Evolutionary conservation across 2,329 filamentous ascomycete species (phyloP), one percentile per base, ranked within the genome.

Genomic region (Scedosporium dehoogii): DNA sequence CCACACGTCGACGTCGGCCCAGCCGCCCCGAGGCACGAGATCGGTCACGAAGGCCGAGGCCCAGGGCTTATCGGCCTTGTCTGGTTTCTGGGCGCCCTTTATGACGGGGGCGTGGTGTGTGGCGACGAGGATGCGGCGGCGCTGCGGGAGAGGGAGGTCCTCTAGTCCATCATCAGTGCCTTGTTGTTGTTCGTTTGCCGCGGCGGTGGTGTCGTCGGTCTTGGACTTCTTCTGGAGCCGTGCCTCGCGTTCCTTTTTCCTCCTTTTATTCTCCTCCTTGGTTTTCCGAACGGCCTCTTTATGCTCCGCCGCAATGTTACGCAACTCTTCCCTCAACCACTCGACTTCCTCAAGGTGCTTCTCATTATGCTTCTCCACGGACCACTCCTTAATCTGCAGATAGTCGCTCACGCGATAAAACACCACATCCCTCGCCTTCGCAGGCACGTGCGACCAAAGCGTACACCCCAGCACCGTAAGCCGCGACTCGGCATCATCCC

Each of bases 51-150:
- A 86, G 0, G 78, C 82, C 6, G 74, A 74, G 2, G 71, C 74
- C 74, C 78, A 80, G 0, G 78, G 75, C 23, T 75, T 81, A 16
- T 73, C 69, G 2, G 73, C 67, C 59, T 86, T 73, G 64, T 79
- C 74, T 0, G 82, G 82, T 1, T 74, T 73, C 0, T 82, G 80
- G 1, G 80, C 79, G 6, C 75, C 75, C 55, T 75, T 65, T 0
- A 81, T 65, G n/a, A 73, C 79, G 1, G 84, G 83, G 2, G 83
- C 81, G 67, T 86, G 83, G 61, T 86, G 82, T 0, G 82, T 86
- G 0, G 80, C 76, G 0, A 86, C 75, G 0, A 86, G 63, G 5
- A 85, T 61, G 48, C 58, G 66, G 58, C 69, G 29, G n/a, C 58
- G 33, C n/a, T 21, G 44, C 3, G 44, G 44, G 44, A 46, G 44